These are phyloP conservation scores for Pyrenochaeta sp. DNA, from an alignment of 2,329 filamentous ascomycete species.

Conservation along the genomic window DNA sequence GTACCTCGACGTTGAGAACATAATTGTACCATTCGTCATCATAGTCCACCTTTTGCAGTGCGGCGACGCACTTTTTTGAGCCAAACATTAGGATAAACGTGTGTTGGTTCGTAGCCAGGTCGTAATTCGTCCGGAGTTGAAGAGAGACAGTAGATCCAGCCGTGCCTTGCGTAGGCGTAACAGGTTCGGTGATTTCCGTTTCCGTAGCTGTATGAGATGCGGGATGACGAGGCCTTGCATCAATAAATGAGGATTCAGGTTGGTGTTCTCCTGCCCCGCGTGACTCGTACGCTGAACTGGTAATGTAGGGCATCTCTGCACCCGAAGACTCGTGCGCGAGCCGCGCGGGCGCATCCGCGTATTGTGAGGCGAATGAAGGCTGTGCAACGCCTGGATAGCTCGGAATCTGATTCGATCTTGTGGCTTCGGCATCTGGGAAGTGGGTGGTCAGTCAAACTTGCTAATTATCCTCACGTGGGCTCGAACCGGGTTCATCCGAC, in stretches of 20 bases:
- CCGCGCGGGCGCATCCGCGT: conserved; percentile 59
- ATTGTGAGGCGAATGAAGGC: conserved; percentile 59
- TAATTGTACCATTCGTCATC: conserved; percentile 72
- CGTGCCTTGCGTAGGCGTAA: conserved; percentile 72
- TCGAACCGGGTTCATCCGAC: conserved; percentile 45
- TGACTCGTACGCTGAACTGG: conserved; percentile 60
- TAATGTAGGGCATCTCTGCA: conserved; percentile 56
- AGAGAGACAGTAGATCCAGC: conserved; percentile 76
- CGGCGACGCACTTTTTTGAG: conserved; percentile 74
- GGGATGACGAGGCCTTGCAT: conserved; percentile 65
- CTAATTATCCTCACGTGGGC: conserved; percentile 49
- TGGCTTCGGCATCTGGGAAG: conserved; percentile 65
- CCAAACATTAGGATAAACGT: conserved; percentile 77
- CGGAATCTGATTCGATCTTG: conserved; percentile 67
- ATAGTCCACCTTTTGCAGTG: conserved; percentile 68
- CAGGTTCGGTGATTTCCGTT: conserved; percentile 69
- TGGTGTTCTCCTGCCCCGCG: conserved; percentile 51
- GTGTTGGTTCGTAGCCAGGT: conserved; percentile 68
- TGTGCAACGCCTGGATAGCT: conserved; percentile 59
- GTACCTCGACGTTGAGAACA: conserved; percentile 75
- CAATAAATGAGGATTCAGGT: conserved; percentile 63
- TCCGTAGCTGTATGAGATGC: conserved; percentile 52
- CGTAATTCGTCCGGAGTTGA: conserved; percentile 77
- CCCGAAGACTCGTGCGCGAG: conserved; percentile 58
- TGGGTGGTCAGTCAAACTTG: conserved; percentile 56